Base-by-base conservation (phyloP, 306 rosid genomes). In the Canavalia gladiata region DNA sequence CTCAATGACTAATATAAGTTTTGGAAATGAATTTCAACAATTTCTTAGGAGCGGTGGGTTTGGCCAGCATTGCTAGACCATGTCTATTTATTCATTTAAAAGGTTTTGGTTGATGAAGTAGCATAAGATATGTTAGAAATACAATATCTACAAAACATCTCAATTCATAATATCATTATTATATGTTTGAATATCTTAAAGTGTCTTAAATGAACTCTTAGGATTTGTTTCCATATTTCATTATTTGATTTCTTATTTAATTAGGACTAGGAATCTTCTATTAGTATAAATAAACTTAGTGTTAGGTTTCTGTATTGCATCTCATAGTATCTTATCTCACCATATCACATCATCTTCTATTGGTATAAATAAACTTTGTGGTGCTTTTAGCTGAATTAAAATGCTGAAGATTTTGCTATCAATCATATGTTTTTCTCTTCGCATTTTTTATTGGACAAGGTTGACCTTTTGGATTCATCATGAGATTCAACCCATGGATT, bases 381-480 rank as follows among this genome's bases (percentile, higher is more conserved):
- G 75, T 69, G 57, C 12, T 47, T 47, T 45, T 47, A 30, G 58
- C 75, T 69, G 11, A 31, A 69, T 41, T 56, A 42, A 56, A 73
- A 41, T 55, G 55, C 28, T 9, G 8, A 35, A 56, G 29, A 13
- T 8, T 39, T 56, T 28, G 8, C 39, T 30, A 7, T 7, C 3
- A 56, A 55, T 74, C 67, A 74, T 1, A 25, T 28, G 13, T 41
- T 55, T 74, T 65, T 74, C 43, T 72, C 35, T 8, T 39, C 10
- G 35, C 52, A 72, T 25, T 13, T 72, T 35, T 54, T 18, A 55
- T 37, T 18, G n/a, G 64, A 72, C 33, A 52, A 37, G n/a, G 35
- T n/a, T 52, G 64, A 35, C 37, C 60, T 50, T 72, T 52, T 7
- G 77, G 37, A 9, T 72, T 72, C 50, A 8, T 4, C 12, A 10